phyloP scores from a whole-genome alignment of 306 rosid species.

The Quercus alba region DNA sequence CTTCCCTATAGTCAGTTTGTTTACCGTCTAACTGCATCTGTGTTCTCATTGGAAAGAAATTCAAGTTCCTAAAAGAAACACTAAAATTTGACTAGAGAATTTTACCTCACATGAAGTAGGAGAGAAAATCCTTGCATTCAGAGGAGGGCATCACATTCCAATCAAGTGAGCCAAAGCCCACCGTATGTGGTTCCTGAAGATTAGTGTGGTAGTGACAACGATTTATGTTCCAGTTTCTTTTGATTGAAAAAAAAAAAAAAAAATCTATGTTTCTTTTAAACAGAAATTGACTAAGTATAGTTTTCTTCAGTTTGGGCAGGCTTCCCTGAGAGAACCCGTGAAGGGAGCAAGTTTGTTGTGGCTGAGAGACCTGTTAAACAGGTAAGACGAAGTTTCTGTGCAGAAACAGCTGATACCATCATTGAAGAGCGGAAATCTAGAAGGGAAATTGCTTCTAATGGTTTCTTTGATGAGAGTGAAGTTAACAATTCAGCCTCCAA shows the following conservation, averaged over 20 bases:
- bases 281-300: slow-evolving; percentile 1
- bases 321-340: slow-evolving; percentile 79
- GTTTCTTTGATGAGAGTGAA: slow-evolving; percentile 69
- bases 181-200: neutral
- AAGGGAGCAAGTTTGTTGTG: slow-evolving; percentile 85
- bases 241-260: neutral
- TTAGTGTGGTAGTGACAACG: neutral
- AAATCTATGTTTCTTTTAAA: neutral
- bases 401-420: slow-evolving; percentile 56
- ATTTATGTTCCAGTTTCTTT: neutral
- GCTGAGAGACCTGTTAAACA: slow-evolving; percentile 78
- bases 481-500: slow-evolving; percentile 60
- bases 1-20: no score
- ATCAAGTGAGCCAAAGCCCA: neutral
- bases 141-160: neutral
- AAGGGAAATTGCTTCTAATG: slow-evolving; percentile 59
- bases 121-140: neutral
- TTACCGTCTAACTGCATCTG: no score
- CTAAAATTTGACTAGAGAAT: neutral
- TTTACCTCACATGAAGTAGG: neutral
- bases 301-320: slow-evolving; percentile 90
- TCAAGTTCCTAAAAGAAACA: neutral
- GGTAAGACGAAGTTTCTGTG: slow-evolving; percentile 54
- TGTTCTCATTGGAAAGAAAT: neutral
- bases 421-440: slow-evolving; percentile 73